Conservation (phyloP, 2,329 filamentous ascomycete species). For the Paramyrothecium roridum region DNA sequence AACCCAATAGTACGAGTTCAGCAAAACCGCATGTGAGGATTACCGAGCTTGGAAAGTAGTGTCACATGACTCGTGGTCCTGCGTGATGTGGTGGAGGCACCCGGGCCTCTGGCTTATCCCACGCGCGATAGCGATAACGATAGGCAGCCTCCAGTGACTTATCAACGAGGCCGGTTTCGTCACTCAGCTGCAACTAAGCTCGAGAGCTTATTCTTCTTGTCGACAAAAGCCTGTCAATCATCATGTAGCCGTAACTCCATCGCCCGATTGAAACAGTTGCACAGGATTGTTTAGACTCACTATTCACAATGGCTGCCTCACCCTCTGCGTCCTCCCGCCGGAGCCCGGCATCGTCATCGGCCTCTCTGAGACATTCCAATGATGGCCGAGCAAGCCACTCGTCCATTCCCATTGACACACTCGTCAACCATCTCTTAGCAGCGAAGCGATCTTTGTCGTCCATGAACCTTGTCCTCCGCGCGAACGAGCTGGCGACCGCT, state of each 20-base stretch:
- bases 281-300: neutral
- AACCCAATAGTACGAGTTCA: too few relatives aligned
- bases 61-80: too few relatives aligned
- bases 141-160: neutral
- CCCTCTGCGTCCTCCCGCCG: slow-evolving; percentile 30
- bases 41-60: too few relatives aligned
- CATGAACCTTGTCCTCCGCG: slow-evolving; percentile 77
- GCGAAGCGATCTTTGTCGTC: slow-evolving; percentile 86
- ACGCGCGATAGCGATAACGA: neutral
- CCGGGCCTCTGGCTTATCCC: too few relatives aligned
- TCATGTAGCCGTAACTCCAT: neutral
- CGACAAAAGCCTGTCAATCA: neutral
- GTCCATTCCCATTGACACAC: slow-evolving; percentile 59
- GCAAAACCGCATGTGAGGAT: too few relatives aligned
- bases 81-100: too few relatives aligned
- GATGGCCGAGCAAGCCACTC: slow-evolving; percentile 10
- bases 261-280: neutral
- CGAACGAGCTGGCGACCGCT: slow-evolving; percentile 78
- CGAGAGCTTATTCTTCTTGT: neutral
- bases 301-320: slow-evolving; percentile 29
- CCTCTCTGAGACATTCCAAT: slow-evolving; percentile 27
- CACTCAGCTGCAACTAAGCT: neutral
- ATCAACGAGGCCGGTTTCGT: neutral
- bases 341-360: slow-evolving; percentile 31
- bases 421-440: slow-evolving; percentile 80